Conservation (phyloP, 176 grass and related monocot species). For the maize (Zea mays) region Zm-B73-REFERENCE-NAM-5.0 NC_050103.1:152174001-152174500, state of each 20-base stretch:
- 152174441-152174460: too few species aligned
- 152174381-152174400: not conserved
- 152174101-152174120: not conserved
- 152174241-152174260: not conserved
- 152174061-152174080: too few species aligned
- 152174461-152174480: too few species aligned
- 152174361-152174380: not conserved
- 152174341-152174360: not conserved
- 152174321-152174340: not conserved
- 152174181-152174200: not conserved
- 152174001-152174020: too few species aligned
- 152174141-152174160: too few species aligned
- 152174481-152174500: too few species aligned
- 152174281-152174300: not conserved
- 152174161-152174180: not conserved
- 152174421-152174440: conserved; percentile 3
- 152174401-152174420: not conserved
- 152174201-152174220: not conserved
- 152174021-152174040: too few species aligned
- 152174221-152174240: not conserved
- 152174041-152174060: too few species aligned
- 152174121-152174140: not conserved
- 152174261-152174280: not conserved
- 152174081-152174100: too few species aligned
- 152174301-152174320: not conserved